Evolutionary conservation across 2,329 filamentous ascomycete genomes (phyloP).

Genomic region (Paraphoma sp.): DNA sequence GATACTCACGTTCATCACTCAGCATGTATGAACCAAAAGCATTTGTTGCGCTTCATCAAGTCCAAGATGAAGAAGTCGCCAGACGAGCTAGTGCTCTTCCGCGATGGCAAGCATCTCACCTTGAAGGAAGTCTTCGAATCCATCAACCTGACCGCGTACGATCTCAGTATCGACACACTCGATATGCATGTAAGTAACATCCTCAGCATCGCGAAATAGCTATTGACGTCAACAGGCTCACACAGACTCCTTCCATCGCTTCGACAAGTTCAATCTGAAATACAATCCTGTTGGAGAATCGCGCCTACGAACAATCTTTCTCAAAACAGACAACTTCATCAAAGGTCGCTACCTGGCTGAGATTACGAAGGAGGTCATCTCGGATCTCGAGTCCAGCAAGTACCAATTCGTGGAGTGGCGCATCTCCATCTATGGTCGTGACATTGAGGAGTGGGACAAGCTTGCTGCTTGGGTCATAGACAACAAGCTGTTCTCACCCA

Average conservation of each 20-base stretch:
- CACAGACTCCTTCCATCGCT: conserved; percentile 96
- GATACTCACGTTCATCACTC: conserved; percentile 99
- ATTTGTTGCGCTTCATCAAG: conserved; percentile 97
- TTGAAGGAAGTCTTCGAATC: conserved; percentile 94
- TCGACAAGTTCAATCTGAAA: conserved; percentile 99
- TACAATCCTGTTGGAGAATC: conserved; percentile 98
- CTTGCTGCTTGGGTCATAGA: conserved; percentile 96
- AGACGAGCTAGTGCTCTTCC: conserved; percentile 89
- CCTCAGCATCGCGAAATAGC: background rate
- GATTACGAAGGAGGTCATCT: conserved; percentile 97
- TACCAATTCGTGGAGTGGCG: conserved; percentile 99
- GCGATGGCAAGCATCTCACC: conserved; percentile 91
- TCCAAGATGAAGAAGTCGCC: conserved; percentile 99
- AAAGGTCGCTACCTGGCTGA: conserved; percentile 94
- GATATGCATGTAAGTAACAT: conserved; percentile 86
- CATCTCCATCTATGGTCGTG: conserved; percentile 94
- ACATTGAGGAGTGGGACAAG: conserved; percentile 95
- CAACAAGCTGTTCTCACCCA: conserved; percentile 97
- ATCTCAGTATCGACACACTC: conserved; percentile 95
- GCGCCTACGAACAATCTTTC: conserved; percentile 92
- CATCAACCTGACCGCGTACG: conserved; percentile 96
- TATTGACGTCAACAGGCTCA: conserved; percentile 68
- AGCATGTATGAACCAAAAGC: conserved; percentile 99
- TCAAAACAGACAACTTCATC: conserved; percentile 98
- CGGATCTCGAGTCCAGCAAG: conserved; percentile 96